Conservation (phyloP, 2,329 filamentous ascomycete species). For the Cercospora nicotianae region DNA sequence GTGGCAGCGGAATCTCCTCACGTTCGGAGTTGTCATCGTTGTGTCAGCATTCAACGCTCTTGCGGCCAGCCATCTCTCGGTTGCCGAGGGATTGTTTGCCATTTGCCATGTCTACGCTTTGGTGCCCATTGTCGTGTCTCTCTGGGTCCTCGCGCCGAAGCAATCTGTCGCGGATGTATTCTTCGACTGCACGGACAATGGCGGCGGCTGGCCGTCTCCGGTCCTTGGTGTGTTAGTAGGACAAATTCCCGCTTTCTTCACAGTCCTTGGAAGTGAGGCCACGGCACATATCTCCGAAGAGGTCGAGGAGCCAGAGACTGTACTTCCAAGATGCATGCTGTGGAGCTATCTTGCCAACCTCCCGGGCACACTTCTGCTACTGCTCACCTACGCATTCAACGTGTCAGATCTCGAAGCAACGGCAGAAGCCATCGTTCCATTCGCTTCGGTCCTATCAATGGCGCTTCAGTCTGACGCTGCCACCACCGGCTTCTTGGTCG, state of each 20-base stretch:
- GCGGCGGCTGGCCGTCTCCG: conserved; percentile 42
- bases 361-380: conserved; percentile 32
- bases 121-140: conserved; percentile 35
- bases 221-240: conserved; percentile 44
- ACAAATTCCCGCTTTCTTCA: conserved; percentile 36
- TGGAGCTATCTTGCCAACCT: conserved; percentile 42
- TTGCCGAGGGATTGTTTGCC: conserved; percentile 37
- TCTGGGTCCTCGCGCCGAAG: conserved; percentile 33
- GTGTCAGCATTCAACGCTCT: conserved; percentile 35
- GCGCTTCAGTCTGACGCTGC: conserved; percentile 34
- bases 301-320: conserved; percentile 44
- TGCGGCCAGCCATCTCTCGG: conserved; percentile 32
- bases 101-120: conserved; percentile 38
- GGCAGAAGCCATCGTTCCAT: conserved; percentile 33
- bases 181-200: conserved; percentile 42
- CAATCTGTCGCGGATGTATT: conserved; percentile 28
- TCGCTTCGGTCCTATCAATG: conserved; percentile 39
- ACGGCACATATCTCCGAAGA: conserved; percentile 49
- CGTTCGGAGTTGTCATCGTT: conserved; percentile 26
- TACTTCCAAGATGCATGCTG: conserved; percentile 46
- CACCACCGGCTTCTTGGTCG: conserved; percentile 36
- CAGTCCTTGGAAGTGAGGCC: conserved; percentile 39
- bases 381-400: conserved; percentile 41
- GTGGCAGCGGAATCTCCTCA: conserved; percentile 33
- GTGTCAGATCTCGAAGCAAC: conserved; percentile 38